phyloP scores from a whole-genome alignment of 164 flowering plant genomes.

The Warburgia ugandensis region DNA sequence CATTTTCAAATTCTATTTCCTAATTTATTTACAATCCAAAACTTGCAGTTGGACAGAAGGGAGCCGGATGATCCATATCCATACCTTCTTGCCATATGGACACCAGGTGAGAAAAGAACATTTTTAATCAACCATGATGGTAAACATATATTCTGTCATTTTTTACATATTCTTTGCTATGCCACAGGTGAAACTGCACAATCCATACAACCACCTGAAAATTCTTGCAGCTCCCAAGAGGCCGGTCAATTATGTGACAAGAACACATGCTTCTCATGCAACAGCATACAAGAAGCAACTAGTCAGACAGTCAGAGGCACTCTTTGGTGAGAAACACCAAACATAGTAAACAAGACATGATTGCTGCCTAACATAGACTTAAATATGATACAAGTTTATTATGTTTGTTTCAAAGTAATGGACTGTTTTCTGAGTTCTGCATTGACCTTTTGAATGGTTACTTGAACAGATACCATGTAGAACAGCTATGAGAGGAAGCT shows the following conservation, averaged over 20 bases:
- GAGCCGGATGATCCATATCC: constrained; percentile 74
- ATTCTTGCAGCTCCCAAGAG: constrained; percentile 33
- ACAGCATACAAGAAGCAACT: constrained; percentile 46
- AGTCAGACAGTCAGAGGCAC: constrained; percentile 68
- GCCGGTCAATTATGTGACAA: constrained; percentile 44
- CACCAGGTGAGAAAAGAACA: constrained; percentile 85
- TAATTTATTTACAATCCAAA: no score
- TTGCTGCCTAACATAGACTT: neutral
- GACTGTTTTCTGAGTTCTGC: neutral
- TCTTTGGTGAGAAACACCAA: constrained; percentile 42
- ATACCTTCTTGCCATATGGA: constrained; percentile 97
- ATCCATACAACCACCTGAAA: constrained; percentile 57
- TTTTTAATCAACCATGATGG: neutral
- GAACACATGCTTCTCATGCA: constrained; percentile 68
- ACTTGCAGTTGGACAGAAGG: constrained; percentile 70
- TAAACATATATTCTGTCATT: neutral
- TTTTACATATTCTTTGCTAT: neutral
- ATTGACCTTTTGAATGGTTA: neutral
- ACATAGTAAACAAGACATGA: no score
- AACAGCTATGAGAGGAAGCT: constrained; percentile 86
- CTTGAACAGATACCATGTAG: constrained; percentile 68
- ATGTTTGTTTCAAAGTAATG: neutral
- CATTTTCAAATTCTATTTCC: no score
- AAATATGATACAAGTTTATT: neutral
- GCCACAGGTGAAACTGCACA: constrained; percentile 91